Evolutionary conservation across 352 stramenopile genomes (phyloP).

Genomic region (Phytophthora pini): DNA sequence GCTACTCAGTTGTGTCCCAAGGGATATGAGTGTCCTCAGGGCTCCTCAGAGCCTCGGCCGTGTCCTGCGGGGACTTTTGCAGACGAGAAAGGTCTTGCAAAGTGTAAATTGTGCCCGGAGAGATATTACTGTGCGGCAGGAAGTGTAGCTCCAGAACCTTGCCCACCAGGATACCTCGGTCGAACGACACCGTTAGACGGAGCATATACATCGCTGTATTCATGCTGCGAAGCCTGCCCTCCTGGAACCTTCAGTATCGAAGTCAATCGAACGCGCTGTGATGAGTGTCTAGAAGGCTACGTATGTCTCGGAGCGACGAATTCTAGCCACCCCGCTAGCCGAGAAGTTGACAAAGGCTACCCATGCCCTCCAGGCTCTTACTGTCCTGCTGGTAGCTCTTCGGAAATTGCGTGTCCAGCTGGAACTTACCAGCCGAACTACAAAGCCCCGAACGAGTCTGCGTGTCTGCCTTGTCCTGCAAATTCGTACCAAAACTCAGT

Average conservation of each 20-base stretch:
- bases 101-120: conserved; percentile 79
- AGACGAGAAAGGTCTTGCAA: conserved; percentile 53
- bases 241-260: conserved; percentile 84
- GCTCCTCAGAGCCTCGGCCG: conserved; percentile 48
- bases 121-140: conserved; percentile 73
- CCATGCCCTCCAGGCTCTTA: conserved; percentile 81
- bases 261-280: conserved; percentile 74
- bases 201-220: conserved; percentile 50
- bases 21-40: conserved; percentile 79
- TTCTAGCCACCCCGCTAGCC: conserved; percentile 58
- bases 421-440: conserved; percentile 78
- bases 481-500: conserved; percentile 83
- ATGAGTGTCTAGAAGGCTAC: conserved; percentile 77
- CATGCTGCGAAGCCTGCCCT: conserved; percentile 80
- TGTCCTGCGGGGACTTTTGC: conserved; percentile 80
- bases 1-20: conserved; percentile 62
- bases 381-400: conserved; percentile 66
- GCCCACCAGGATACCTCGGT: conserved; percentile 78
- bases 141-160: conserved; percentile 55
- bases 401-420: conserved; percentile 70
- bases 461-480: conserved; percentile 69
- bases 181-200: conserved; percentile 58
- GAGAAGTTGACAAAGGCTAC: conserved; percentile 81
- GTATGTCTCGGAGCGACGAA: conserved; percentile 84
- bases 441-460: conserved; percentile 48